A percentile compares a stretch with the other conserved stretches of the same genome.
These are phyloP conservation scores for Pythium phragmitis DNA, from an alignment of 352 stramenopile genomes.

Conservation along the genomic window DNA sequence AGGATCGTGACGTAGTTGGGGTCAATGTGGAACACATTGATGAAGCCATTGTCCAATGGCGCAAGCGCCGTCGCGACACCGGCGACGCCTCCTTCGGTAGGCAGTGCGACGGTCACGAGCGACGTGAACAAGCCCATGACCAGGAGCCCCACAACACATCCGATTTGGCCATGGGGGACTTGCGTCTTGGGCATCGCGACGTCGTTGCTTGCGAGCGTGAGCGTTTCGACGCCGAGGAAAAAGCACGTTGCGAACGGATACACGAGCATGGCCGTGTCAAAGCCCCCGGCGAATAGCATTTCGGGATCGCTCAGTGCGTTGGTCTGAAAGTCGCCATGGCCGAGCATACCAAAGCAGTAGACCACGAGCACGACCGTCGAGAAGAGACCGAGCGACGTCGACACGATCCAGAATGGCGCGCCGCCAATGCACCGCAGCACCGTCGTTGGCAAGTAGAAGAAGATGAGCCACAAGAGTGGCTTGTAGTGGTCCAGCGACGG, in stretches of 20 bases:
- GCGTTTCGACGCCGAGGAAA: constrained; percentile 23
- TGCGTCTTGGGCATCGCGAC: constrained; percentile 8
- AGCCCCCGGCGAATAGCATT: constrained; percentile 8
- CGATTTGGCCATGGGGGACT: constrained; percentile 15
- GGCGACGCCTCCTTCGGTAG: not conserved
- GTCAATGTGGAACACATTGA: constrained; percentile 15
- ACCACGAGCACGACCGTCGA: constrained; percentile 9
- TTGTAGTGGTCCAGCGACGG: constrained; percentile 15
- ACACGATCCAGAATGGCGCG: constrained; percentile 10
- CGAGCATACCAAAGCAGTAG: constrained; percentile 19
- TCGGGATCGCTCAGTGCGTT: constrained; percentile 4
- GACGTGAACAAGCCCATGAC: constrained; percentile 9
- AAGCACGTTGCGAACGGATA: constrained; percentile 24
- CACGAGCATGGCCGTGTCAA: constrained; percentile 6
- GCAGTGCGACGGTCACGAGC: constrained; percentile 8
- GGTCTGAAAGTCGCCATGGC: constrained; percentile 2
- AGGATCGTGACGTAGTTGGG: constrained; percentile 13
- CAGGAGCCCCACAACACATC: constrained; percentile 3
- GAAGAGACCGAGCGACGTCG: not conserved
- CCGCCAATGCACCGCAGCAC: constrained; percentile 15
- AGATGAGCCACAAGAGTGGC: constrained; percentile 13
- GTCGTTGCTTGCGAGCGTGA: constrained; percentile 19
- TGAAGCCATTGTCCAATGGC: constrained; percentile 19
- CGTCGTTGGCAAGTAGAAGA: constrained; percentile 21
- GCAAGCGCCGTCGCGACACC: not conserved